Base-by-base conservation (phyloP, 2,329 filamentous ascomycete species). In the Xylaria sp. region DNA sequence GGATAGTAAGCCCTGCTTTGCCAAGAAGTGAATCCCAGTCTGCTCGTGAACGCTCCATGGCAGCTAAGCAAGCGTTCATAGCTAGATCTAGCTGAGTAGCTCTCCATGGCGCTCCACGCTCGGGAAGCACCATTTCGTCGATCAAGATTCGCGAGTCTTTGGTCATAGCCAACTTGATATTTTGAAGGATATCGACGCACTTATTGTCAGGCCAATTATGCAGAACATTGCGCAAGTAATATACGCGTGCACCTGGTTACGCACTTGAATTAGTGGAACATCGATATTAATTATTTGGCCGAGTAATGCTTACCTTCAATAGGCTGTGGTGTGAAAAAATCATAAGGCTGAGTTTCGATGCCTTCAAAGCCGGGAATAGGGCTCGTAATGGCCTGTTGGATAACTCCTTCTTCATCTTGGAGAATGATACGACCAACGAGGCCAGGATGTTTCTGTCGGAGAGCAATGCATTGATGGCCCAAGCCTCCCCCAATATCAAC, bases 101-200 rank as follows among this genome's bases (percentile, higher is more conserved):
- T 44, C 67, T 68, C 67, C 67, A 73, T 1, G 65, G 69, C 17
- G 69, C 65, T 2, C 51, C 65, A 11, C 60, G 17, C 38, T 73
- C 71, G 3, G 71, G 66, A n/a, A 74, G 66, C 6, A 71, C 67
- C 49, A 73, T 73, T 10, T 74, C 72, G 20, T 74, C 72, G 42
- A 74, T 69, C 31, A 74, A 53, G 3, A 72, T 31, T 2, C 64
- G 56, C 0, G 71, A 72, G 1, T 73, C 68, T 11, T 38, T 4
- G 0, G 68, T 67, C 72, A 73, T 74, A 1, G 36, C 62, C 9
- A 51, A 11, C 38, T 70, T 75, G 26, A 73, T 28, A 11, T 64
- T 70, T 11, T 64, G 6, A 0, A 75, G 59, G 3, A 74, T 73
- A 28, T 72, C 61, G 3, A 67, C 31, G 17, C 70, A 73, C 11